Evolutionary conservation across 73 alveolate genomes (phyloP).

Genomic region (Strombidium stylifer): DNA sequence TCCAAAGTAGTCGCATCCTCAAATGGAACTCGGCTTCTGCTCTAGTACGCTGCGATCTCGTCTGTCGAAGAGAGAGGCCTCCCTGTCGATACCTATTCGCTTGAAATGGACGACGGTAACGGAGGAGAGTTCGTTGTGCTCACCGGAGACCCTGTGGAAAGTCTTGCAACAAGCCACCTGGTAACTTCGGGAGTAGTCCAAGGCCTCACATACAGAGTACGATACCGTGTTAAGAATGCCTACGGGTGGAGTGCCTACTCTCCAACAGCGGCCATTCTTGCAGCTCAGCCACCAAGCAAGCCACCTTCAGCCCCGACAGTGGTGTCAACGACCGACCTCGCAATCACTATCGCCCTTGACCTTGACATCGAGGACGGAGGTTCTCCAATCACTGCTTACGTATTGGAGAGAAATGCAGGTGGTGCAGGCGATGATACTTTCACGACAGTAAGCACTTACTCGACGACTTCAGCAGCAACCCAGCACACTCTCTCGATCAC

Average conservation of each 20-base stretch:
- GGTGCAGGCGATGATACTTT: constrained; percentile 23
- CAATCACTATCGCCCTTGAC: constrained; percentile 2
- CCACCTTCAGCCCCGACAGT: constrained; percentile 36
- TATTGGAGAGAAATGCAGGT: constrained; percentile 61
- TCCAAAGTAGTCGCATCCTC: background rate
- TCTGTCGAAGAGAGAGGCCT: constrained; percentile 17
- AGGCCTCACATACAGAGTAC: constrained; percentile 46
- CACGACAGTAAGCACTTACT: constrained; percentile 4
- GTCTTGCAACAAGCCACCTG: background rate
- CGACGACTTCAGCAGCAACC: background rate
- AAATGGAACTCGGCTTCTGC: constrained; percentile 6
- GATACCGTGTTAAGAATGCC: constrained; percentile 51
- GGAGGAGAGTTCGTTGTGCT: constrained; percentile 31
- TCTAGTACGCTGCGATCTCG: constrained; percentile 8
- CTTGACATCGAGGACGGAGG: constrained; percentile 65
- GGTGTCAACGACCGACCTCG: background rate
- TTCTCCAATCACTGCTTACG: constrained; percentile 36
- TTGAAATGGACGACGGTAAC: constrained; percentile 47
- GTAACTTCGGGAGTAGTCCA: background rate
- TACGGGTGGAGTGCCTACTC: constrained; percentile 59
- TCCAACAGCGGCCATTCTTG: constrained; percentile 25
- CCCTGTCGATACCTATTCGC: constrained; percentile 23
- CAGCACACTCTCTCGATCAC: background rate
- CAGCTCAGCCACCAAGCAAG: constrained; percentile 35
- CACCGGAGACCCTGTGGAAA: constrained; percentile 21